These are phyloP conservation scores for Babesia gibsoni DNA, from an alignment of 169 alveolate genomes.

Conservation along the genomic window DNA sequence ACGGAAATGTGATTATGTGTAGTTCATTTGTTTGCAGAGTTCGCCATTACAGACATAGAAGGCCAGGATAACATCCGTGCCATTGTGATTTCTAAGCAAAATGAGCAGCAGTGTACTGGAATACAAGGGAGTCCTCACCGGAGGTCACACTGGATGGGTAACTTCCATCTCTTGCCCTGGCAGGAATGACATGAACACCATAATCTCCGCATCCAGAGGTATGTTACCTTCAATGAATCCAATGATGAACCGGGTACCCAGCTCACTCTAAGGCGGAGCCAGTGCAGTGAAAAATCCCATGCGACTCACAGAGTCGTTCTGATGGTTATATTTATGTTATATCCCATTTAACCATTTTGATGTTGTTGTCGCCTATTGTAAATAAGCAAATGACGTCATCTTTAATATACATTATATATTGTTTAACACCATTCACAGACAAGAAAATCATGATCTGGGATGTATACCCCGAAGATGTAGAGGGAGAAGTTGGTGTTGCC, in stretches of 20 bases:
- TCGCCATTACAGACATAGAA: background rate
- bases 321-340: background rate
- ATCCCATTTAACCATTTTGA: background rate
- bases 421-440: constrained; percentile 49
- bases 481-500: constrained; percentile 81
- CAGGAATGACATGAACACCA: constrained; percentile 81
- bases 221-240: background rate
- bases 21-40: background rate
- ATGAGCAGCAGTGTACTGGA: constrained; percentile 66
- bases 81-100: constrained; percentile 9
- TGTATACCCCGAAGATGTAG: constrained; percentile 72
- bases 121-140: constrained; percentile 85
- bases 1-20: too few relatives aligned
- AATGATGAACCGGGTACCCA: constrained; percentile 75
- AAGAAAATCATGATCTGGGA: constrained; percentile 82
- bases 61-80: background rate
- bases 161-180: constrained; percentile 92
- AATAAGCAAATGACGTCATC: background rate
- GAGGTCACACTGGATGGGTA: constrained; percentile 93
- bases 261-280: constrained; percentile 73
- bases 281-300: constrained; percentile 61
- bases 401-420: background rate
- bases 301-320: constrained; percentile 1
- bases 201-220: constrained; percentile 92
- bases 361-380: background rate